Percentiles rank a stretch among this genome's conserved stretches.
These are phyloP conservation scores for Cotoneaster glaucophyllus DNA, from an alignment of 306 rosid species.

Conservation along the genomic window DNA sequence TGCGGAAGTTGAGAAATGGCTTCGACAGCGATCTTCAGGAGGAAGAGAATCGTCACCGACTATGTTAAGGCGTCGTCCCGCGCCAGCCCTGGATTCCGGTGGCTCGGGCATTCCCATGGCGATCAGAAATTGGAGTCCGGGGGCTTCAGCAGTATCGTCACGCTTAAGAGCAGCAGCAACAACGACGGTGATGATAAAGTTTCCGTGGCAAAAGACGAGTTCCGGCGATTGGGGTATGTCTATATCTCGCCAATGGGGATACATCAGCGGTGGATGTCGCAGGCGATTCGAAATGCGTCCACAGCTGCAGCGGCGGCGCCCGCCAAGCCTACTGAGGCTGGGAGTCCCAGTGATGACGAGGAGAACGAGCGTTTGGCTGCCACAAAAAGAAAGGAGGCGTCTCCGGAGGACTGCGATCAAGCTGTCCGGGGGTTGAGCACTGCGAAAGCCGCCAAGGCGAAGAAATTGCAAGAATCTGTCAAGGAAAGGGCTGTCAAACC, in stretches of 20 bases:
- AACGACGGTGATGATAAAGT: background rate
- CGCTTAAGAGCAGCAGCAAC: slow-evolving; percentile 1
- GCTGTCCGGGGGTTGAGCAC: slow-evolving; percentile 80
- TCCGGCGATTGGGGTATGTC: slow-evolving; percentile 7
- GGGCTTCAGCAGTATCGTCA: slow-evolving; percentile 5
- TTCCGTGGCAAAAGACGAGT: slow-evolving; percentile 11
- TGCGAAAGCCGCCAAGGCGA: slow-evolving; percentile 87
- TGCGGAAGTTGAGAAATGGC: slow-evolving; percentile 38
- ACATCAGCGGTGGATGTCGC: slow-evolving; percentile 30
- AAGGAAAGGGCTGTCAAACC: slow-evolving; percentile 33
- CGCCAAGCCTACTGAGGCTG: slow-evolving; percentile 31
- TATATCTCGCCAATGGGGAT: slow-evolving; percentile 20
- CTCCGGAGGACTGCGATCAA: slow-evolving; percentile 93
- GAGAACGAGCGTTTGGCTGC: slow-evolving; percentile 29
- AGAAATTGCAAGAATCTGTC: slow-evolving; percentile 51
- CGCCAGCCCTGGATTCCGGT: slow-evolving; percentile 29
- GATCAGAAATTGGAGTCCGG: slow-evolving; percentile 21
- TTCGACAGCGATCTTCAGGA: slow-evolving; percentile 48
- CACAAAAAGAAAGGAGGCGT: slow-evolving; percentile 65
- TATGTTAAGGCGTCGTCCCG: slow-evolving; percentile 22
- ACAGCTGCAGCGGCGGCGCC: slow-evolving; percentile 35
- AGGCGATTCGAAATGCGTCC: slow-evolving; percentile 35
- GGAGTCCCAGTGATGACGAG: slow-evolving; percentile 22
- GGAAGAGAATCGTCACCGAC: slow-evolving; percentile 35
- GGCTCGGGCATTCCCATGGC: slow-evolving; percentile 17